Conservation (phyloP, 495 filamentous ascomycete species). For the Xylaria curta region DNA sequence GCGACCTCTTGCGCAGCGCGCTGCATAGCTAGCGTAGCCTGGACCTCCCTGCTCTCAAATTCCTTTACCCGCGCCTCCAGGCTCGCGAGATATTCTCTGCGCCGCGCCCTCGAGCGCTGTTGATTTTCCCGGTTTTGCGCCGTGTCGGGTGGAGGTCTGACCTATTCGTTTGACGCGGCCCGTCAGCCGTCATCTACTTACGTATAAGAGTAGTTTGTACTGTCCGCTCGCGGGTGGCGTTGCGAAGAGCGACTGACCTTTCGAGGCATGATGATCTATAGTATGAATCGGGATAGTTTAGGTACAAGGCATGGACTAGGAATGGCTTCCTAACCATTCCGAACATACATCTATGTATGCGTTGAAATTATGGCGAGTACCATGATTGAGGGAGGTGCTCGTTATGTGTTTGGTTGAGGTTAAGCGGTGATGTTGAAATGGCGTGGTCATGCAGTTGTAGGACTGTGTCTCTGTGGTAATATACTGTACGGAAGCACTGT, state of each 20-base stretch:
- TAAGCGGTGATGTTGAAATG: neutral
- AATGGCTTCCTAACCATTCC: neutral
- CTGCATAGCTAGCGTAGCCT: constrained; percentile 26
- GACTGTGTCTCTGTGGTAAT: neutral
- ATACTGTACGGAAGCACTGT: constrained; percentile 9
- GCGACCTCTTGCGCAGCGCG: constrained; percentile 26
- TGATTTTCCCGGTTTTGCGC: constrained; percentile 30
- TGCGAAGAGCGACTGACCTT: neutral
- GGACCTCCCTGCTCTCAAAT: constrained; percentile 9
- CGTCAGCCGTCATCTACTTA: neutral
- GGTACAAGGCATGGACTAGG: neutral
- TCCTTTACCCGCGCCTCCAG: constrained; percentile 23
- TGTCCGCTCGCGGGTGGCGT: neutral
- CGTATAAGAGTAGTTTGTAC: too few relatives aligned
- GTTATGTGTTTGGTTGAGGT: neutral
- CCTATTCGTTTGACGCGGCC: neutral
- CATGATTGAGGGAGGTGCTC: neutral
- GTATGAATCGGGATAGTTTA: neutral
- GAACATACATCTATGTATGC: neutral
- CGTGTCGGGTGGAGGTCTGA: constrained; percentile 8
- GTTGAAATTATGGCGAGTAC: too few relatives aligned
- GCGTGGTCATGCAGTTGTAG: neutral
- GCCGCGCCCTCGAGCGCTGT: constrained; percentile 28
- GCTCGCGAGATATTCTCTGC: constrained; percentile 21
- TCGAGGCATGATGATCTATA: constrained; percentile 15